A percentile compares a stretch with the other conserved stretches of the same genome.
Conservation (phyloP, 129 eudicot species). For the Apium graveolens region DNA sequence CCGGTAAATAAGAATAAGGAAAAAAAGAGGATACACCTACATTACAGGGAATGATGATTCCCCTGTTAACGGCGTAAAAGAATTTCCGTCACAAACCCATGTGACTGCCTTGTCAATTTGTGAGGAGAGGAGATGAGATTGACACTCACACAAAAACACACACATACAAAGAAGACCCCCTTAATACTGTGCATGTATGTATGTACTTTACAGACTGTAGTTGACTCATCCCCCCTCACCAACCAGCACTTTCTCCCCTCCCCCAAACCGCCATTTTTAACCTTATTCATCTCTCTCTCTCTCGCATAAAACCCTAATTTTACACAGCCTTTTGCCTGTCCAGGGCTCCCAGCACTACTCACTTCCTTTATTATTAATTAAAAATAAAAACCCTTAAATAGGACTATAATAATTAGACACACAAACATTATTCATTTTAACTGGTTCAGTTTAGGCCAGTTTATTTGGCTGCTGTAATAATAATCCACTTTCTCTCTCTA, state of each 20-base stretch:
- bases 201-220: slow-evolving; percentile 7
- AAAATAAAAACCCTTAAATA: neutral
- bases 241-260: neutral
- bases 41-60: neutral
- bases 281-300: neutral
- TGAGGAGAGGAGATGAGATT: slow-evolving; percentile 7
- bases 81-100: slow-evolving; percentile 8
- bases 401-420: neutral
- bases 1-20: neutral
- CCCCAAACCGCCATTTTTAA: neutral
- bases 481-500: neutral
- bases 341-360: neutral
- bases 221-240: neutral
- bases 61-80: slow-evolving; percentile 4
- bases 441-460: neutral
- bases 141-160: neutral
- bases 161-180: no score
- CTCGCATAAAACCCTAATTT: neutral
- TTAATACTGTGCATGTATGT: neutral
- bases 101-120: slow-evolving; percentile 5
- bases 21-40: no score
- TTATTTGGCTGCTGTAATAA: neutral
- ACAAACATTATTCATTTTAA: slow-evolving; percentile 15
- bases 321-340: neutral
- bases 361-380: neutral